phyloP scores from a whole-genome alignment of 345 rosid species.

The Salix suchowensis region DNA sequence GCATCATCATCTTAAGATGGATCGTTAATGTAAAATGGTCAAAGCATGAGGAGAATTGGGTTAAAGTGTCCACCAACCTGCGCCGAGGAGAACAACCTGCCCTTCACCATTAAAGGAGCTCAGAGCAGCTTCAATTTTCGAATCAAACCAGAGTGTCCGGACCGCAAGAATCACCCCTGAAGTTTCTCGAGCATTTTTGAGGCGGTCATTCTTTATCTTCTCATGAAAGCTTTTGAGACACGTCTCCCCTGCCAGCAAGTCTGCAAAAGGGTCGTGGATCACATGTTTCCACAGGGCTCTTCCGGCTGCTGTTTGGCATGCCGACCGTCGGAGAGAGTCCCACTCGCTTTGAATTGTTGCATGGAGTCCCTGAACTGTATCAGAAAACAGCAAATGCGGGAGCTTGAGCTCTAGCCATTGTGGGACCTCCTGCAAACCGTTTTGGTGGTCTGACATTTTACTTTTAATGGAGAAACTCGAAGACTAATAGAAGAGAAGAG shows the following conservation, averaged over 20 bases:
- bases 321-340: slow-evolving; percentile 61
- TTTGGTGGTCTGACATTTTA: slow-evolving; percentile 42
- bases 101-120: slow-evolving; percentile 44
- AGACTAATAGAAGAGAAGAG: slow-evolving; percentile 13
- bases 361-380: slow-evolving; percentile 55
- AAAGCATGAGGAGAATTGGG: not conserved
- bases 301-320: slow-evolving; percentile 91
- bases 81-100: slow-evolving; percentile 87
- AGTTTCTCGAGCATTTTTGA: slow-evolving; percentile 67
- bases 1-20: not conserved
- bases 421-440: slow-evolving; percentile 33
- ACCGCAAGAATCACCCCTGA: slow-evolving; percentile 83
- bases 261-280: slow-evolving; percentile 72
- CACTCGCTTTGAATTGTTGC: slow-evolving; percentile 55
- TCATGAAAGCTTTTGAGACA: slow-evolving; percentile 62
- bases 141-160: slow-evolving; percentile 87
- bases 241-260: slow-evolving; percentile 74
- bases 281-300: slow-evolving; percentile 91
- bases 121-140: slow-evolving; percentile 69
- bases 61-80: slow-evolving; percentile 50
- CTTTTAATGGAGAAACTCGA: slow-evolving; percentile 3
- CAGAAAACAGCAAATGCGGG: slow-evolving; percentile 37
- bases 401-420: slow-evolving; percentile 58
- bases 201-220: slow-evolving; percentile 66
- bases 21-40: not conserved